These are phyloP conservation scores for Puya raimondii DNA, from an alignment of 176 grass and related monocot genomes.

Conservation along the genomic window DNA sequence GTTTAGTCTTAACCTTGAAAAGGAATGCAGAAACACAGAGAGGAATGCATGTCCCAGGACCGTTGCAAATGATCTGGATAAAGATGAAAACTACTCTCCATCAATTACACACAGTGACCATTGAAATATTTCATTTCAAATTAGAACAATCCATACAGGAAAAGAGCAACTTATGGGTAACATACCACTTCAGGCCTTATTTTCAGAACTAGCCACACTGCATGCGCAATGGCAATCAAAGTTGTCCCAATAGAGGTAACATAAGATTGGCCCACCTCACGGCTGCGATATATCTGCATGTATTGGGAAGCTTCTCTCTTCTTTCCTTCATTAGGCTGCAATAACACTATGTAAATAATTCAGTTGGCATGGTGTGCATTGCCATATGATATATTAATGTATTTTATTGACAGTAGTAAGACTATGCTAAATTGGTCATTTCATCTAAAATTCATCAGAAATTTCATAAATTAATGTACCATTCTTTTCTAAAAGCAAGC, in stretches of 20 bases:
- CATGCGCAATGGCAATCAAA: constrained; percentile 60
- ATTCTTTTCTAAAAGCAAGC: no score
- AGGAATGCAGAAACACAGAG: constrained; percentile 70
- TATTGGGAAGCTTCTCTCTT: constrained; percentile 36
- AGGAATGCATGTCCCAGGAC: constrained; percentile 85
- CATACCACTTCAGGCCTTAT: constrained; percentile 88
- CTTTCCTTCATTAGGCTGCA: constrained; percentile 32
- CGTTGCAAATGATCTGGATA: constrained; percentile 84
- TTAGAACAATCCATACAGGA: neutral
- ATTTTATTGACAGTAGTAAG: no score
- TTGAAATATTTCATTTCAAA: constrained; percentile 17
- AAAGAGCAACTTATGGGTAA: constrained; percentile 8
- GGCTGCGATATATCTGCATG: constrained; percentile 81
- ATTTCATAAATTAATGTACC: no score
- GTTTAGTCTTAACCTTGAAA: constrained; percentile 45
- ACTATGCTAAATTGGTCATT: no score
- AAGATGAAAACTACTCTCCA: constrained; percentile 11
- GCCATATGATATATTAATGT: no score
- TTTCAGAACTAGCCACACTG: constrained; percentile 69
- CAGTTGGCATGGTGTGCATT: neutral
- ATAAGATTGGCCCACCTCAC: constrained; percentile 97
- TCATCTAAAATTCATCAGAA: no score
- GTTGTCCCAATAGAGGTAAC: constrained; percentile 75
- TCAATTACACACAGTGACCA: neutral
- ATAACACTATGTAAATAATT: neutral